A percentile compares a stretch with the other conserved stretches of the same genome.
phyloP scores from a whole-genome alignment of 768 basidiomycete species.

The Agrocybe praecox region DNA sequence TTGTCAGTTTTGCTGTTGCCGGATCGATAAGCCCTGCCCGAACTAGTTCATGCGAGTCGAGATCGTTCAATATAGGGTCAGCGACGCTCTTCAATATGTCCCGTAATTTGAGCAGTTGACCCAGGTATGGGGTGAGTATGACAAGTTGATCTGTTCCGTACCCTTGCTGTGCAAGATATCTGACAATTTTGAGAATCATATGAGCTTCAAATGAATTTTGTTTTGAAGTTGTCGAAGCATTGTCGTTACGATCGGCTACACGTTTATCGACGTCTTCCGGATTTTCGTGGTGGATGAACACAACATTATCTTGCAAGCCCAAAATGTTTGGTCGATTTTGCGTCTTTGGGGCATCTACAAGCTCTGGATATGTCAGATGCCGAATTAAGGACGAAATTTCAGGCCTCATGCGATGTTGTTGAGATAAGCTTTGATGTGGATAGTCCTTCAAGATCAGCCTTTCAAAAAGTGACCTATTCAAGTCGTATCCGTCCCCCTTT shows the following conservation, averaged over 20 bases:
- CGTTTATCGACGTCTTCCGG: conserved; percentile 51
- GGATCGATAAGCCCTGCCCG: conserved; percentile 54
- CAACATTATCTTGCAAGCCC: conserved; percentile 57
- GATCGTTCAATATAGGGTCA: conserved; percentile 65
- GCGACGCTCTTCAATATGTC: conserved; percentile 43
- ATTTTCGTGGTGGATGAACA: conserved; percentile 61
- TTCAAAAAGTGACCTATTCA: conserved; percentile 72
- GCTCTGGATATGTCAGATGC: conserved; percentile 64
- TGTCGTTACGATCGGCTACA: conserved; percentile 48
- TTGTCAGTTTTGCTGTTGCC: conserved; percentile 37
- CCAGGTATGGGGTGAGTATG: conserved; percentile 70
- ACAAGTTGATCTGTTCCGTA: conserved; percentile 64
- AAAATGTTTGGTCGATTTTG: conserved; percentile 49
- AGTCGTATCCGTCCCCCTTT: conserved; percentile 65
- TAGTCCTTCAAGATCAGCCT: conserved; percentile 63
- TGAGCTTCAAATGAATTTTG: conserved; percentile 59
- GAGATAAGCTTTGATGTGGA: conserved; percentile 55
- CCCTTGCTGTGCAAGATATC: conserved; percentile 69
- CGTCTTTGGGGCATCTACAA: conserved; percentile 56
- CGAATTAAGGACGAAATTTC: conserved; percentile 69
- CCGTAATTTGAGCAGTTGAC: conserved; percentile 58
- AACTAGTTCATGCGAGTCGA: conserved; percentile 60
- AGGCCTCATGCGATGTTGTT: conserved; percentile 77
- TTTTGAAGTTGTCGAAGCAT: conserved; percentile 54
- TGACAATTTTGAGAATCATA: conserved; percentile 69